phyloP scores from a whole-genome alignment of 2,329 filamentous ascomycete species.

The Malbranchea zuffiana region DNA sequence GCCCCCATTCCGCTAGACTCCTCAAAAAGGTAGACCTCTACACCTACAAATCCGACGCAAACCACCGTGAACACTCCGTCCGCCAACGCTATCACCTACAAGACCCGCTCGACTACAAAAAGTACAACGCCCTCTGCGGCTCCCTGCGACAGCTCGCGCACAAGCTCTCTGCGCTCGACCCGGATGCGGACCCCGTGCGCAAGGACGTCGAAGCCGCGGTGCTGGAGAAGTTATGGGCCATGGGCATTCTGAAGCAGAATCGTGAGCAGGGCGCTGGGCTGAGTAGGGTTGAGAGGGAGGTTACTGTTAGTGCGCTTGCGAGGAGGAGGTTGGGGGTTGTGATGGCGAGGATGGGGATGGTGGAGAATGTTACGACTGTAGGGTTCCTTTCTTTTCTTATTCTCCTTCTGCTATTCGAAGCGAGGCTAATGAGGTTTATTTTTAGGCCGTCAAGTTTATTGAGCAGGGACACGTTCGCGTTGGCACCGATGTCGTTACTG shows the following conservation, averaged over 20 bases:
- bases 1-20: conserved; percentile 39
- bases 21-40: conserved; percentile 87
- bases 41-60: conserved; percentile 79
- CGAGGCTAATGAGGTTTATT: not conserved
- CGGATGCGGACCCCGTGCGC: conserved; percentile 64
- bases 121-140: conserved; percentile 57
- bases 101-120: conserved; percentile 73
- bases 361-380: conserved; percentile 74
- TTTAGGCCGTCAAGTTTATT: conserved; percentile 57
- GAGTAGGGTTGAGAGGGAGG: conserved; percentile 65
- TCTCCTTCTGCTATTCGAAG: conserved; percentile 10
- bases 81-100: conserved; percentile 83
- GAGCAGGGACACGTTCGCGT: conserved; percentile 91
- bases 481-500: conserved; percentile 79
- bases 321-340: conserved; percentile 74
- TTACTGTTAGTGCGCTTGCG: conserved; percentile 83
- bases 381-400: conserved; percentile 14
- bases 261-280: conserved; percentile 65
- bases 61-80: conserved; percentile 71
- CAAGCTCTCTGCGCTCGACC: conserved; percentile 67
- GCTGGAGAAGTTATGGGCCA: conserved; percentile 83
- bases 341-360: conserved; percentile 85
- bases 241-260: conserved; percentile 68
- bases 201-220: conserved; percentile 77
- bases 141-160: conserved; percentile 86